Evolutionary conservation across 177 flowering plant genomes (phyloP).

Genomic region (Vitis hybrid): DNA sequence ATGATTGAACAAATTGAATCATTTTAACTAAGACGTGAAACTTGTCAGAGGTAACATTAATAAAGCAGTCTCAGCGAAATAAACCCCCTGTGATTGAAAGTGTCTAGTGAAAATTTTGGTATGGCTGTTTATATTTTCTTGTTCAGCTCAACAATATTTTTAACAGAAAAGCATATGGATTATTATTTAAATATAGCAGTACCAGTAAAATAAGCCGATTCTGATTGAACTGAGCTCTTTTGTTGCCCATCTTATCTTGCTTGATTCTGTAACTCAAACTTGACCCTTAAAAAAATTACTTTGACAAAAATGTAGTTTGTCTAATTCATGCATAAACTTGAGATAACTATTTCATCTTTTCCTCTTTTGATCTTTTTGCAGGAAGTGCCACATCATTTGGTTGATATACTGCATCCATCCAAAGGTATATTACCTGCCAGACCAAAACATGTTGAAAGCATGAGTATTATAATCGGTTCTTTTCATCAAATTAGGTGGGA

Average conservation of each 20-base stretch:
- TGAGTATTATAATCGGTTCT: not conserved
- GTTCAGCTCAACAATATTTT: too few relatives aligned
- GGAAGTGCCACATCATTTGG: constrained; percentile 94
- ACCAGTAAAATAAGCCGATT: not conserved
- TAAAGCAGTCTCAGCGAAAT: too few relatives aligned
- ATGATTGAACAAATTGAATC: too few relatives aligned
- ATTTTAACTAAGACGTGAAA: too few relatives aligned
- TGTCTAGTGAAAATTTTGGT: too few relatives aligned
- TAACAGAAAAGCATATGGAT: too few relatives aligned
- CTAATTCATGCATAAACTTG: not conserved
- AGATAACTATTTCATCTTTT: not conserved
- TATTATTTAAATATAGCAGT: not conserved
- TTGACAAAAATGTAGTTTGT: not conserved
- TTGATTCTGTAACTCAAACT: not conserved
- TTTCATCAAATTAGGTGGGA: not conserved
- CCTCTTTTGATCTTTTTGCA: constrained; percentile 20
- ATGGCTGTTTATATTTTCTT: too few relatives aligned
- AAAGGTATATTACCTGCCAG: constrained; percentile 55
- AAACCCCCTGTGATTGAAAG: too few relatives aligned
- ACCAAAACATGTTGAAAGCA: not conserved
- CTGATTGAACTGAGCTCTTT: not conserved
- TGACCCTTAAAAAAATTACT: not conserved
- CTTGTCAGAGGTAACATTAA: too few relatives aligned
- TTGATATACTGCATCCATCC: constrained; percentile 84
- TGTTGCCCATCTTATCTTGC: not conserved